Percentiles rank a stretch among this genome's conserved stretches.
phyloP scores from a whole-genome alignment of 176 grass and related monocot species.

The Phragmites australis region DNA sequence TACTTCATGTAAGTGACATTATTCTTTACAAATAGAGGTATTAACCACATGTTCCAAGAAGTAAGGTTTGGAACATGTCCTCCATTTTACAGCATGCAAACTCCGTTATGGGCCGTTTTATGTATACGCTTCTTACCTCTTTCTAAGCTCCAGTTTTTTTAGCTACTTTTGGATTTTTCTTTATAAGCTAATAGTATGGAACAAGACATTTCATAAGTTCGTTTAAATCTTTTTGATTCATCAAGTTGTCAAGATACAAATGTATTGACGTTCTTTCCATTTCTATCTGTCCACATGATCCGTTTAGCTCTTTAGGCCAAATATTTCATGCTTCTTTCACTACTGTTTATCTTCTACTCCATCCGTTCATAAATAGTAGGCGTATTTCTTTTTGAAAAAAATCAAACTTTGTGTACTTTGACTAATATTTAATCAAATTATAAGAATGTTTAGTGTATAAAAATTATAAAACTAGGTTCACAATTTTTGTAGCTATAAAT shows the following conservation, averaged over 20 bases:
- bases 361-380: too few species aligned
- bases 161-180: neutral
- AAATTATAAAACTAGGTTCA: too few species aligned
- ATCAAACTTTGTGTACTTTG: too few species aligned
- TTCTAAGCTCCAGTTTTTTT: neutral
- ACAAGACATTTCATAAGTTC: neutral
- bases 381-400: too few species aligned
- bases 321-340: neutral
- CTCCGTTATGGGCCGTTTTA: neutral
- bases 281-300: neutral
- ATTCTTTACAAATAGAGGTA: neutral
- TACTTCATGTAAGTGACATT: constrained; percentile 64
- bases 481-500: too few species aligned
- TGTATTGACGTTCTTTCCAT: neutral
- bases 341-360: neutral
- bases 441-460: too few species aligned
- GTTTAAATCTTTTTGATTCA: neutral
- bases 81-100: neutral
- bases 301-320: neutral
- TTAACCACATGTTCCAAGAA: neutral
- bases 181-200: neutral
- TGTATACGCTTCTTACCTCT: neutral
- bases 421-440: too few species aligned
- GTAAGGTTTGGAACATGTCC: neutral
- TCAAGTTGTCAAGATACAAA: neutral